These are phyloP conservation scores for Termitomyces sp. DNA, from an alignment of 768 basidiomycete species.

Conservation along the genomic window DNA sequence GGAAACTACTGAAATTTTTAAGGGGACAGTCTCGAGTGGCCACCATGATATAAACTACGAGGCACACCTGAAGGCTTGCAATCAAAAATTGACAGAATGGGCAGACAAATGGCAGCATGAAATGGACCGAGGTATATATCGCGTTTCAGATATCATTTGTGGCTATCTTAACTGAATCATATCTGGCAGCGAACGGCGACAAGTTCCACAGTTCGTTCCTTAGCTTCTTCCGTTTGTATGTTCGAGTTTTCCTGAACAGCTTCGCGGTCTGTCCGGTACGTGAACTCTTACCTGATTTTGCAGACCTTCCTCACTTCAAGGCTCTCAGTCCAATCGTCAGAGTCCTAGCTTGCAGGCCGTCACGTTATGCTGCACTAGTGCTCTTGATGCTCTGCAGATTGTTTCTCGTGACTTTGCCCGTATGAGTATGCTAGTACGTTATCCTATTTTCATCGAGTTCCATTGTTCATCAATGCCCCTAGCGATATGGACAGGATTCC, in stretches of 20 bases:
- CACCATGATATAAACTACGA: conserved; percentile 71
- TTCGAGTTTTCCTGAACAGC: conserved; percentile 78
- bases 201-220: conserved; percentile 75
- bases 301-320: not conserved
- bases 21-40: conserved; percentile 32
- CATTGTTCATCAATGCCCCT: conserved; percentile 4
- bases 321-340: conserved; percentile 45
- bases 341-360: conserved; percentile 65
- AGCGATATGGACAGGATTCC: conserved; percentile 85
- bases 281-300: conserved; percentile 1
- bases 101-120: conserved; percentile 65
- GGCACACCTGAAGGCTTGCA: conserved; percentile 65
- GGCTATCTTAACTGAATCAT: not conserved
- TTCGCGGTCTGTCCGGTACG: conserved; percentile 62
- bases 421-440: conserved; percentile 67
- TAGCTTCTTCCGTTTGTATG: conserved; percentile 71
- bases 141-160: not conserved
- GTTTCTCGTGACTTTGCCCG: conserved; percentile 69
- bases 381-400: conserved; percentile 64
- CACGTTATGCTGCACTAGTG: conserved; percentile 69
- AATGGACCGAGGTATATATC: conserved; percentile 56
- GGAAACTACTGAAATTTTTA: conserved; percentile 67
- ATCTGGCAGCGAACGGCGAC: conserved; percentile 57
- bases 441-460: not conserved
- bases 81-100: conserved; percentile 70